These are phyloP conservation scores for Erythrophleum fordii DNA, from an alignment of 306 rosid species.

Conservation along the genomic window DNA sequence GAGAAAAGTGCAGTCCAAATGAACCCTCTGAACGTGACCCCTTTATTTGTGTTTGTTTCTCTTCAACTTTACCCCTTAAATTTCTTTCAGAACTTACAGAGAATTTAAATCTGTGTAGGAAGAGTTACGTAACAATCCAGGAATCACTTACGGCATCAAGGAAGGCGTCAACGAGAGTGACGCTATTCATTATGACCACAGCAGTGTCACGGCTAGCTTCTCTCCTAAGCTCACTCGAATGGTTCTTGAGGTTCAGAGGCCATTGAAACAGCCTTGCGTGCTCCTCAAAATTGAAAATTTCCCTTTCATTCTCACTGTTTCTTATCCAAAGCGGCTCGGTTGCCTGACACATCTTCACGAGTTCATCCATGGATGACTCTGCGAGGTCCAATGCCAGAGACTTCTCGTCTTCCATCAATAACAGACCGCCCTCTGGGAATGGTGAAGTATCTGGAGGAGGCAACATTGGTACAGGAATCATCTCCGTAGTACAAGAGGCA, in stretches of 20 bases:
- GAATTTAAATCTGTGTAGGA: neutral
- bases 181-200: slow-evolving; percentile 94
- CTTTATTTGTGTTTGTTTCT: no score
- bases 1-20: no score
- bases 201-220: slow-evolving; percentile 79
- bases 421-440: slow-evolving; percentile 53
- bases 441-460: slow-evolving; percentile 55
- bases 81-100: neutral
- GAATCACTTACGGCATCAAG: slow-evolving; percentile 74
- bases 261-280: slow-evolving; percentile 66
- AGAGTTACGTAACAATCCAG: neutral
- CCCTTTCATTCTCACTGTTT: slow-evolving; percentile 56
- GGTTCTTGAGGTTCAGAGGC: slow-evolving; percentile 63
- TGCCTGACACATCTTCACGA: slow-evolving; percentile 70
- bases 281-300: slow-evolving; percentile 76
- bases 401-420: slow-evolving; percentile 74
- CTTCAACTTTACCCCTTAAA: neutral
- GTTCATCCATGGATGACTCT: slow-evolving; percentile 63
- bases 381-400: slow-evolving; percentile 79
- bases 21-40: no score
- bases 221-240: slow-evolving; percentile 56
- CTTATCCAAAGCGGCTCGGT: slow-evolving; percentile 77
- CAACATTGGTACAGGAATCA: slow-evolving; percentile 68
- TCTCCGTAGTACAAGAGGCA: slow-evolving; percentile 54
- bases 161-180: slow-evolving; percentile 90